Base-by-base conservation (phyloP, 2,329 filamentous ascomycete species). In the Dactylonectria macrodidyma region DNA sequence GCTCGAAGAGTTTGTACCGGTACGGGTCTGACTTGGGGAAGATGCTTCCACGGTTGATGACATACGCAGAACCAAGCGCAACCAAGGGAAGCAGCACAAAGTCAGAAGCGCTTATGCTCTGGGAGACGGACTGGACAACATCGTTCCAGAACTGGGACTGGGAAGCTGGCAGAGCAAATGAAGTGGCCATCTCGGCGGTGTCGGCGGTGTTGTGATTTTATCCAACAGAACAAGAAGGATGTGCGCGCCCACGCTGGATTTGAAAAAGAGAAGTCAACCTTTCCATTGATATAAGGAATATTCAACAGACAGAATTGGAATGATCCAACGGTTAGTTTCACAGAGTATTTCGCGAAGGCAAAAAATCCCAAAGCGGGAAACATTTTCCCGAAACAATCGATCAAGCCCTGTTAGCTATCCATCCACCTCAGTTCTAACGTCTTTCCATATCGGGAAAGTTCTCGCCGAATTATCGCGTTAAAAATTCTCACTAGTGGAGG, bases 1-100 rank as follows among this genome's bases (percentile, higher is more conserved):
- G 47, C 48, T 66, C 58, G 44, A 62, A 66, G 59, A 59, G 59
- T 47, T 58, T 59, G 54, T 66, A 66, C 16, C 51, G 38, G n/a
- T 59, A 50, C 9, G 64, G 64, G 34, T 66, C 64, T 2, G 52
- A 47, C 38, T 47, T 62, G 22, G 64, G 64, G 4, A 62, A 44
- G 19, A 66, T 59, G 38, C 64, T 66, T 12, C 64, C 64, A 4
- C 54, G 34, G 38, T 66, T 66, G 24, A 66, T 59, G 38, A 62
- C 41, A 24, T 54, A 66, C 6, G 55, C 59, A 14, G 64, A 59
- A 10, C 64, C 59, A n/a, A 66, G 48, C 11, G 50, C 8, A 7
- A 66, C 34, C 1, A 66, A n/a, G 7, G 59, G 51, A 38, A 67
- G 68, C 1, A 70, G 38, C 1, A 70, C 6, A 24, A 65, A 59